Base-by-base conservation (phyloP, 2,329 filamentous ascomycete genomes). In the Neonectria ditissima region DNA sequence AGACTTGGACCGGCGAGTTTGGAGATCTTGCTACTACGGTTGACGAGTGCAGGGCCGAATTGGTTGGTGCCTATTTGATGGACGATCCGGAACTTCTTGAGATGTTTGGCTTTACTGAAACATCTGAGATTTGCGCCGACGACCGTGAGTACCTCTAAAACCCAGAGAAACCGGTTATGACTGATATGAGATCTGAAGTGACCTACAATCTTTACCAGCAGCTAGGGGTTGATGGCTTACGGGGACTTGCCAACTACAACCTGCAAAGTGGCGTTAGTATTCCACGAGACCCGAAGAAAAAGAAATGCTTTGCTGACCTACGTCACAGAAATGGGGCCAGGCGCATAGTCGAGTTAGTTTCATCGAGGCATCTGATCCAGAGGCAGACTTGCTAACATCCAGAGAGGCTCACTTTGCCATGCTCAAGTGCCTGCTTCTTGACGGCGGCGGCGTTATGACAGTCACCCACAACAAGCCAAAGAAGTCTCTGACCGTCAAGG, bases 1-100 rank as follows among this genome's bases (percentile, higher is more conserved):
- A 91, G 75, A 91, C 87, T 0, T 91, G 87, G 87, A 87, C 84
- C 10, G 82, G 83, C 4, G 82, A 86, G 0, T 91, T 91, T 67
- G 87, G 83, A 3, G 79, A 87, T 24, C 77, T 90, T 51, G 85
- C 87, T 2, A 86, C 82, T 0, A 86, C 82, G 4, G 86, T 90
- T 43, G 89, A 91, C 60, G n/a, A n/a, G n/a, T n/a, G 80, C 64
- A 71, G 81, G 28, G 79, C 79, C 1, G 77, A 79, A 47, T 75
- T 82, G 18, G 79, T 84, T 13, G 78, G 76, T 0, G 79, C 77
- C 34, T 84, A 81, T 67, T 73, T 85, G 1, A 79, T 81, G 69
- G 79, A 81, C 53, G 77, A 84, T 50, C 51, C 59, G 13, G 80
- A 83, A 20, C 69, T 86, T 3, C 67, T 84, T 10, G 68, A 64